Evolutionary conservation across 2,329 filamentous ascomycete species (phyloP).

Genomic region (Trichothecium sympodiale): DNA sequence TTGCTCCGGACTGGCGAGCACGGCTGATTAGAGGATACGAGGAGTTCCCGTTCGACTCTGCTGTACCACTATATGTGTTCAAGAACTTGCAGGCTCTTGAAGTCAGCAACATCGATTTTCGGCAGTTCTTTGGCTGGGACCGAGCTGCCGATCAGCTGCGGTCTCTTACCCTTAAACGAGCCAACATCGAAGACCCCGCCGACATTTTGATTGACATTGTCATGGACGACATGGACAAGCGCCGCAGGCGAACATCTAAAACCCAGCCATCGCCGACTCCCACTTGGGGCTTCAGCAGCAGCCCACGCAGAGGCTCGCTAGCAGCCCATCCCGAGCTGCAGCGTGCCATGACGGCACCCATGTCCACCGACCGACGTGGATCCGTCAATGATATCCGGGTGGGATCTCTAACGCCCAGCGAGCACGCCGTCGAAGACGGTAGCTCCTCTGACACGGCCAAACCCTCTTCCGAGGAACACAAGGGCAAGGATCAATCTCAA

Average conservation of each 20-base stretch:
- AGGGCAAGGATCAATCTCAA: slow-evolving; percentile 24
- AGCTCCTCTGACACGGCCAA: slow-evolving; percentile 18
- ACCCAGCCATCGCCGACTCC: slow-evolving; percentile 68
- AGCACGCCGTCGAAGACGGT: slow-evolving; percentile 33
- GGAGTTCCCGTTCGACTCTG: slow-evolving; percentile 95
- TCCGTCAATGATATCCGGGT: slow-evolving; percentile 40
- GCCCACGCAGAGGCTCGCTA: slow-evolving; percentile 51
- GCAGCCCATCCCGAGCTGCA: slow-evolving; percentile 51
- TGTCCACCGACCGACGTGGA: slow-evolving; percentile 41
- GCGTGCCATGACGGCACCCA: slow-evolving; percentile 57
- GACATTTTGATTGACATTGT: slow-evolving; percentile 90
- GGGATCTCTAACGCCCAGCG: slow-evolving; percentile 47
- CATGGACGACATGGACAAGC: slow-evolving; percentile 89
- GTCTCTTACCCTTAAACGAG: slow-evolving; percentile 79
- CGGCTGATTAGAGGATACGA: slow-evolving; percentile 87
- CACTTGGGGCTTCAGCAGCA: slow-evolving; percentile 49
- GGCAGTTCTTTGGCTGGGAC: slow-evolving; percentile 97
- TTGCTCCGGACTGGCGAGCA: slow-evolving; percentile 88
- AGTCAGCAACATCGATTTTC: slow-evolving; percentile 89
- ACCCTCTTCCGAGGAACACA: slow-evolving; percentile 28
- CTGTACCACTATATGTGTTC: slow-evolving; percentile 91
- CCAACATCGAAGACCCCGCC: slow-evolving; percentile 76
- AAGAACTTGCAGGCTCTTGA: slow-evolving; percentile 93
- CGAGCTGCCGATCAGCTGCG: slow-evolving; percentile 82
- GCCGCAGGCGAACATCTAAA: slow-evolving; percentile 79